phyloP scores from a whole-genome alignment of 2,329 filamentous ascomycete species.

The Hyphodiscus sp. region DNA sequence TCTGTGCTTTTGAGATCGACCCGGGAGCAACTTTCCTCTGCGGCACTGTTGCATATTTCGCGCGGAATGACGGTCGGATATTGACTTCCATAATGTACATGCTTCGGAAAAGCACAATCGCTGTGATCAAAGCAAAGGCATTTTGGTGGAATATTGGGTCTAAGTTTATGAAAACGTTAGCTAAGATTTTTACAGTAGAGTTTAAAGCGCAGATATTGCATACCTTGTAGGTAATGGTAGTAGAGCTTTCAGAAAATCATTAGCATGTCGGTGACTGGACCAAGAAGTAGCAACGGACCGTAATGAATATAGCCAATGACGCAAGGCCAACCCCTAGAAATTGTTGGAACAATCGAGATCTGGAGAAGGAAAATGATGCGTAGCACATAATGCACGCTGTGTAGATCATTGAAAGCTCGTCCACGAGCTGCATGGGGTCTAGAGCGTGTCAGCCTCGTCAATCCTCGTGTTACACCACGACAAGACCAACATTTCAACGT shows the following conservation, averaged over 20 bases:
- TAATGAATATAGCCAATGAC: constrained; percentile 52
- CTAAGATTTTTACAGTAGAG: not conserved
- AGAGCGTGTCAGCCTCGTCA: constrained; percentile 3
- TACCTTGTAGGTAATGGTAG: constrained; percentile 63
- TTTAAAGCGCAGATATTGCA: not conserved
- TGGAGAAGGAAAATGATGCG: constrained; percentile 60
- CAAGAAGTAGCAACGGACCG: constrained; percentile 25
- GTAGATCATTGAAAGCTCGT: constrained; percentile 68
- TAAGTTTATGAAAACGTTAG: not conserved
- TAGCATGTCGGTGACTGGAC: not conserved
- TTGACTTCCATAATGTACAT: constrained; percentile 65
- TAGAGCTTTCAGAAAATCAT: constrained; percentile 37
- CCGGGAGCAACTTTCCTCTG: constrained; percentile 24
- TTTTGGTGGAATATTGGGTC: constrained; percentile 68
- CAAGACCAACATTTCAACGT: constrained; percentile 34
- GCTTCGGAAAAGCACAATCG: constrained; percentile 48
- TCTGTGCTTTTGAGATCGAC: constrained; percentile 55
- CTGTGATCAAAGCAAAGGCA: constrained; percentile 58
- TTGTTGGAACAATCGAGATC: constrained; percentile 38
- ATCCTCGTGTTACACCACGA: not conserved
- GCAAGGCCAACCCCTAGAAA: constrained; percentile 45
- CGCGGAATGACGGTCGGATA: constrained; percentile 46
- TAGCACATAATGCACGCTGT: constrained; percentile 65
- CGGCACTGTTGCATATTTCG: constrained; percentile 34
- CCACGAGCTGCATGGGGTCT: constrained; percentile 67